phyloP scores from a whole-genome alignment of 2,329 filamentous ascomycete genomes.

The Paecilomyces sp. region DNA sequence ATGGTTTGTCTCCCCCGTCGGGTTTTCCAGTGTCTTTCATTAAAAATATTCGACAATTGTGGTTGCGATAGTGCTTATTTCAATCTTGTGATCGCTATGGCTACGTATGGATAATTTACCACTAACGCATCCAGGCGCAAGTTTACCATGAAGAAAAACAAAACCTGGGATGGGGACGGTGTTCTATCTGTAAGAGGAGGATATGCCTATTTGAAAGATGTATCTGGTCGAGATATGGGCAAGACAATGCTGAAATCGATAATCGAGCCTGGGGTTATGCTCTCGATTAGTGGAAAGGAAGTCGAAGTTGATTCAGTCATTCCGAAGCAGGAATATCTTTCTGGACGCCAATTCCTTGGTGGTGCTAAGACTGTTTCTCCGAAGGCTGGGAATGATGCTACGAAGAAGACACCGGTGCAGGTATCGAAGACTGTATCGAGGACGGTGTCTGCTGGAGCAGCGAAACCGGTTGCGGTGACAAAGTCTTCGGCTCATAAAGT shows the following conservation, averaged over 20 bases:
- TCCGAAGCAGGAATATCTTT: constrained; percentile 51
- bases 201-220: constrained; percentile 55
- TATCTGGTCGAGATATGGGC: constrained; percentile 57
- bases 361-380: constrained; percentile 16
- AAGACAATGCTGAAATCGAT: constrained; percentile 48
- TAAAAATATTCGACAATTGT: no score
- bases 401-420: constrained; percentile 9
- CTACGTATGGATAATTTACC: not conserved
- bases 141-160: constrained; percentile 64
- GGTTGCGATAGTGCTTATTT: no score
- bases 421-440: not conserved
- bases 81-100: not conserved
- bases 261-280: constrained; percentile 52
- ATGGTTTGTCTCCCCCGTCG: constrained; percentile 28
- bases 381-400: constrained; percentile 1
- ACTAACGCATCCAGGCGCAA: constrained; percentile 48
- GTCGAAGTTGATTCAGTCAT: constrained; percentile 60
- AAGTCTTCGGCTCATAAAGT: constrained; percentile 8
- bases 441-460: not conserved
- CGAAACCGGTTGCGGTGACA: constrained; percentile 13
- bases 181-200: constrained; percentile 53
- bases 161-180: constrained; percentile 70
- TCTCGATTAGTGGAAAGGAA: constrained; percentile 61
- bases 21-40: not conserved
- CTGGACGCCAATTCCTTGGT: constrained; percentile 19